phyloP scores from a whole-genome alignment of 805 yeast genomes.

The Candida adriatica region DNA sequence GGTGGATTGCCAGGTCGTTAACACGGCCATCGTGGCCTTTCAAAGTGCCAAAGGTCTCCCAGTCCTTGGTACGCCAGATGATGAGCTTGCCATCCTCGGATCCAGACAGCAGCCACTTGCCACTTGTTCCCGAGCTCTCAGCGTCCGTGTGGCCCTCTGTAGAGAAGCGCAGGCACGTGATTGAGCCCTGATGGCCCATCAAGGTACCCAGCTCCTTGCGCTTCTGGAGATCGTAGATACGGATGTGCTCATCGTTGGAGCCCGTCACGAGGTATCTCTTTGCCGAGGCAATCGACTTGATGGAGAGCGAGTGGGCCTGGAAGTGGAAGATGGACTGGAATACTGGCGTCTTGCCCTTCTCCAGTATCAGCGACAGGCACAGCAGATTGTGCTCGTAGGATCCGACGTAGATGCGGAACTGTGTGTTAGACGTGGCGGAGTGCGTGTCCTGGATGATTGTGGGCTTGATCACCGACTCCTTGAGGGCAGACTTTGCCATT shows the following conservation, averaged over 20 bases:
- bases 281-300: slow-evolving; percentile 77
- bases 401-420: slow-evolving; percentile 83
- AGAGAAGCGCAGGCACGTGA: slow-evolving; percentile 71
- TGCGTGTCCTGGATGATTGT: slow-evolving; percentile 16
- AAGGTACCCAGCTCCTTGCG: slow-evolving; percentile 91
- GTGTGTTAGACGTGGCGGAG: slow-evolving; percentile 15
- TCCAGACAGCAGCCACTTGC: slow-evolving; percentile 87
- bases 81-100: slow-evolving; percentile 86
- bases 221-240: slow-evolving; percentile 89
- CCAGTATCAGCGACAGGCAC: slow-evolving; percentile 71
- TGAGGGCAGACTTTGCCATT: slow-evolving; percentile 5
- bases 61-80: slow-evolving; percentile 93
- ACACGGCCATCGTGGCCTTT: slow-evolving; percentile 86
- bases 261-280: slow-evolving; percentile 88
- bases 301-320: slow-evolving; percentile 87
- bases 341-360: slow-evolving; percentile 43
- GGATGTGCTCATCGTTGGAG: slow-evolving; percentile 90
- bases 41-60: slow-evolving; percentile 86
- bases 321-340: slow-evolving; percentile 95
- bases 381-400: slow-evolving; percentile 91
- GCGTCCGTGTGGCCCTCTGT: slow-evolving; percentile 33
- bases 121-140: slow-evolving; percentile 29
- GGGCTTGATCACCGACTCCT: slow-evolving; percentile 20
- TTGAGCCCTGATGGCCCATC: slow-evolving; percentile 82
- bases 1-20: slow-evolving; percentile 84